Conservation (phyloP, 2,329 filamentous ascomycete species). For the Botrytis fabae region DNA sequence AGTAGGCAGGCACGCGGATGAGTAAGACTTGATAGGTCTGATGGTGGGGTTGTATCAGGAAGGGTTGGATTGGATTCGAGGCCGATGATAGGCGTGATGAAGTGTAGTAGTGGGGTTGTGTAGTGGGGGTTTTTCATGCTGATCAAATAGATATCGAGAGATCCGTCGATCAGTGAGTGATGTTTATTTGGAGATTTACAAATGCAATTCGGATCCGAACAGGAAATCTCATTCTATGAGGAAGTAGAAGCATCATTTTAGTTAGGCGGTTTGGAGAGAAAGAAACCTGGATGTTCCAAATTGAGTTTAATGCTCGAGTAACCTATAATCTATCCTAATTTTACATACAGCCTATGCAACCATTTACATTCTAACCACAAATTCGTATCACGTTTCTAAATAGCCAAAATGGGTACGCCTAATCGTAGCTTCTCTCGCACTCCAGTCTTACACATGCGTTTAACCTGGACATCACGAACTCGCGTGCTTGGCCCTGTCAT, state of each 20-base stretch:
- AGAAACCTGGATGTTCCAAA: neutral
- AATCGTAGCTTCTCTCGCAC: neutral
- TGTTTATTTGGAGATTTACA: neutral
- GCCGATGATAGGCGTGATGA: conserved; percentile 15
- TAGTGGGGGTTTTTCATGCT: neutral
- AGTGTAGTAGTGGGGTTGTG: conserved; percentile 2
- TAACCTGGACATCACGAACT: neutral
- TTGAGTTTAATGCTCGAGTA: neutral
- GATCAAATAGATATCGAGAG: neutral
- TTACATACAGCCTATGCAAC: neutral
- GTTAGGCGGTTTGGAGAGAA: neutral
- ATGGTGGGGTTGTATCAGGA: conserved; percentile 8
- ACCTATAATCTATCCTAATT: neutral
- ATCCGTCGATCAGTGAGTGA: neutral
- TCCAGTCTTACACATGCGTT: neutral
- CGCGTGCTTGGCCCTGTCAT: neutral
- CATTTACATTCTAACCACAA: neutral
- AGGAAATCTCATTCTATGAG: neutral
- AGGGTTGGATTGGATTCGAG: neutral
- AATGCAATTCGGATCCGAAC: neutral
- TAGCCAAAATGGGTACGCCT: neutral
- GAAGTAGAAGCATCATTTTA: neutral
- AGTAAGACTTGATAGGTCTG: neutral
- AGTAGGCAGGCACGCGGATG: neutral
- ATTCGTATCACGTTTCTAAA: neutral